Conservation (phyloP, 768 basidiomycete genomes). For the Tubosaeta brunneosetosa region DNA sequence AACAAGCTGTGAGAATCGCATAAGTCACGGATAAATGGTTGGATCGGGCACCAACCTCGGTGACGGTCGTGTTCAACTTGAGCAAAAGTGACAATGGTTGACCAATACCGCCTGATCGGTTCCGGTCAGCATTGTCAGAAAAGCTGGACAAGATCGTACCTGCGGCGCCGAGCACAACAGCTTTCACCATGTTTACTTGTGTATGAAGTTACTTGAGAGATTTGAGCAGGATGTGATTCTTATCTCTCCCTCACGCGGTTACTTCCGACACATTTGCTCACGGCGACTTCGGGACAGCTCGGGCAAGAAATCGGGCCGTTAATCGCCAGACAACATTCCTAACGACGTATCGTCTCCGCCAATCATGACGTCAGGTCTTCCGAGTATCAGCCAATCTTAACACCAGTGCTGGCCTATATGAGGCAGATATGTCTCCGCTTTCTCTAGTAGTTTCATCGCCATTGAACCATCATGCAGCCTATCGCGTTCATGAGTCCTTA, state of each 20-base stretch:
- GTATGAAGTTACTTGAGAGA: neutral
- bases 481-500: constrained; percentile 10
- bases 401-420: no score
- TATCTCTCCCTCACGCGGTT: constrained; percentile 9
- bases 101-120: constrained; percentile 79
- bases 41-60: constrained; percentile 46
- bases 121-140: constrained; percentile 2
- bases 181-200: constrained; percentile 46
- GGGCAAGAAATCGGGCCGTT: no score
- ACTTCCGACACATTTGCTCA: constrained; percentile 12
- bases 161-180: constrained; percentile 94
- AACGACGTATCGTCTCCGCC: no score
- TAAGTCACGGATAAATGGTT: neutral
- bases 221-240: constrained; percentile 3
- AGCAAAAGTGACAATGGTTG: constrained; percentile 92
- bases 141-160: constrained; percentile 41
- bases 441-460: neutral
- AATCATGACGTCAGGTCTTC: no score
- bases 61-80: constrained; percentile 79
- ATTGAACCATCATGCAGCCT: constrained; percentile 15
- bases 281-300: constrained; percentile 6
- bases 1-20: constrained; percentile 52
- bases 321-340: neutral
- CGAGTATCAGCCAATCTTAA: no score
- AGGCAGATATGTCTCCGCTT: no score